Percentiles rank a stretch among this genome's conserved stretches.
phyloP scores from a whole-genome alignment of 805 yeast genomes.

The Candida maesae region DNA sequence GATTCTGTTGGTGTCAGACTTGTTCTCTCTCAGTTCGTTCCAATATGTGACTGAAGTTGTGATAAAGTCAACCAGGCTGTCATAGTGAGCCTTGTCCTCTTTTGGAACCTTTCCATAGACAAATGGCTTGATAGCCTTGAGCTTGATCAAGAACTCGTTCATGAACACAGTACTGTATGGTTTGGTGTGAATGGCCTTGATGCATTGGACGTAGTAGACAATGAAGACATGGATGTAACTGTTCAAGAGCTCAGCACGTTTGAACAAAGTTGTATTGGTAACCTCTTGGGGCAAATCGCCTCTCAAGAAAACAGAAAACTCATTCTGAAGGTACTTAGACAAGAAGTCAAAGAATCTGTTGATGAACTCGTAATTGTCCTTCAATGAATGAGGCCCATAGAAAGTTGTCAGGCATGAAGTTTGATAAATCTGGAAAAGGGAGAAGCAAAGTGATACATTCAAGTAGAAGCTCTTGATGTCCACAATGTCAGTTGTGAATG shows the following conservation, averaged over 20 bases:
- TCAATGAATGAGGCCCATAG: slow-evolving; percentile 21
- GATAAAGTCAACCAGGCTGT: slow-evolving; percentile 17
- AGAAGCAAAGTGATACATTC: slow-evolving; percentile 23
- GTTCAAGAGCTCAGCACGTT: slow-evolving; percentile 21
- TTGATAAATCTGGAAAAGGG: slow-evolving; percentile 26
- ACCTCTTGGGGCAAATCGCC: slow-evolving; percentile 11
- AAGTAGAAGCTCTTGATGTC: slow-evolving; percentile 16
- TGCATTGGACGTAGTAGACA: slow-evolving; percentile 29
- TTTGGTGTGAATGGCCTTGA: slow-evolving; percentile 31
- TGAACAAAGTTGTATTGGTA: slow-evolving; percentile 11
- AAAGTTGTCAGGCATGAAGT: slow-evolving; percentile 21
- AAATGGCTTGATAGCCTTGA: slow-evolving; percentile 16
- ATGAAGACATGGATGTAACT: slow-evolving; percentile 22
- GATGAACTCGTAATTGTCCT: slow-evolving; percentile 22
- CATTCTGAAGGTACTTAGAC: slow-evolving; percentile 18
- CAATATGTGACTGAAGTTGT: slow-evolving; percentile 15
- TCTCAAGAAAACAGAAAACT: slow-evolving; percentile 18
- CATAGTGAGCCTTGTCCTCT: slow-evolving; percentile 13
- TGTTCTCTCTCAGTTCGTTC: slow-evolving; percentile 8
- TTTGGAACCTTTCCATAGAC: slow-evolving; percentile 16
- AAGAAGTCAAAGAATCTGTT: slow-evolving; percentile 23
- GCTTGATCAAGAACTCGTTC: slow-evolving; percentile 27
- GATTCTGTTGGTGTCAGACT: slow-evolving; percentile 17
- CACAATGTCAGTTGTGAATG: slow-evolving; percentile 6
- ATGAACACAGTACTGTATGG: slow-evolving; percentile 29